phyloP scores from a whole-genome alignment of 202 grass and related monocot species.

The Setaria viridis region DNA sequence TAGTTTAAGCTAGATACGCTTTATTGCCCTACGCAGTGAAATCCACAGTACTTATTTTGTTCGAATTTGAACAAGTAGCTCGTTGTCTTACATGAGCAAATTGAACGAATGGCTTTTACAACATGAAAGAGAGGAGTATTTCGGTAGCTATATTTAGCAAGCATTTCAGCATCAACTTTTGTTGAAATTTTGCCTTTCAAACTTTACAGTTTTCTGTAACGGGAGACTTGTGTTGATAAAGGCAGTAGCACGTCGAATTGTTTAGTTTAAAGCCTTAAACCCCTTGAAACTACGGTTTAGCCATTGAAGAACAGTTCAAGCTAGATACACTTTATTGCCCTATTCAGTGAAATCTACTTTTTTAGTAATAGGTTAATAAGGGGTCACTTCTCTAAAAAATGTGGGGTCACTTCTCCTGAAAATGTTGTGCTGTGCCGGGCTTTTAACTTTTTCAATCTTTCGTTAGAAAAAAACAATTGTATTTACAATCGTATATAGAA shows the following conservation, averaged over 20 bases:
- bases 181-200: neutral
- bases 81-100: neutral
- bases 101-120: neutral
- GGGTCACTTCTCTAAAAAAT: neutral
- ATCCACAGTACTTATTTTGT: neutral
- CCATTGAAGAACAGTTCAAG: neutral
- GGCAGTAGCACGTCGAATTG: neutral
- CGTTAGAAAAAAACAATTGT: neutral
- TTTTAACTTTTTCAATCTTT: neutral
- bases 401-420: too few relatives aligned
- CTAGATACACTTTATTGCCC: neutral
- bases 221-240: neutral
- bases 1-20: neutral
- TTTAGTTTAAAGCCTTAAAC: neutral
- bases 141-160: neutral
- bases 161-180: constrained; percentile 1
- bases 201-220: neutral
- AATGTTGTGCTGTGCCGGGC: neutral
- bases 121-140: neutral
- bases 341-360: neutral
- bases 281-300: neutral
- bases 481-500: neutral
- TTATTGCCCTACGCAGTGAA: neutral
- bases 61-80: constrained; percentile 6
- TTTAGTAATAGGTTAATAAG: neutral